Percentiles rank a stretch among this genome's conserved stretches.
These are phyloP conservation scores for Nakazawaea peltata DNA, from an alignment of 805 yeast genomes.

Conservation along the genomic window DNA sequence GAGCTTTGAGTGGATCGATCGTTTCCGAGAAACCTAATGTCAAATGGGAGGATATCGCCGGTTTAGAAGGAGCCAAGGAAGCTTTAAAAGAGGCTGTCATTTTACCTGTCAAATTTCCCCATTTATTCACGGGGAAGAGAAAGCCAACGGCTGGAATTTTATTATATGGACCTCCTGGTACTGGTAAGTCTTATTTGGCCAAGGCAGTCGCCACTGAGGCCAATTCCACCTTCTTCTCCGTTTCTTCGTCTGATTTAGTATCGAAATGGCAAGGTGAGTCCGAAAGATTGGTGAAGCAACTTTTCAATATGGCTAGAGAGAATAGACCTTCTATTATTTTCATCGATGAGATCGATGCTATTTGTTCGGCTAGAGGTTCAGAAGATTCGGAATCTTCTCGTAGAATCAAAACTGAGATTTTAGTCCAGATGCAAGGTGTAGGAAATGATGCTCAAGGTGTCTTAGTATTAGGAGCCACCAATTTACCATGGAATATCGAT, in stretches of 20 bases:
- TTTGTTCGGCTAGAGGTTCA: slow-evolving; percentile 97
- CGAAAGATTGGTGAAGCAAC: slow-evolving; percentile 90
- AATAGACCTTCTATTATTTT: slow-evolving; percentile 92
- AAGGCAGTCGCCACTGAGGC: slow-evolving; percentile 99
- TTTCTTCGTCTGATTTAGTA: slow-evolving; percentile 91
- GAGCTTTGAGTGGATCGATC: slow-evolving; percentile 89
- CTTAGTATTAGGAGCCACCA: slow-evolving; percentile 92
- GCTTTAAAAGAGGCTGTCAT: slow-evolving; percentile 97
- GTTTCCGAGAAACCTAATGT: slow-evolving; percentile 89
- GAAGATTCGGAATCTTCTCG: slow-evolving; percentile 96
- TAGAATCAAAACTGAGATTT: slow-evolving; percentile 89
- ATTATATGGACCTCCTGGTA: slow-evolving; percentile 91
- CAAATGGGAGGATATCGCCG: slow-evolving; percentile 93
- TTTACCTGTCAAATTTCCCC: slow-evolving; percentile 93
- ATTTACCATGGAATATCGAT: slow-evolving; percentile 98
- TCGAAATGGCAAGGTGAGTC: slow-evolving; percentile 99
- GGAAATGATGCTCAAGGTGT: slow-evolving; percentile 94
- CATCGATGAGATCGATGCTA: slow-evolving; percentile 96
- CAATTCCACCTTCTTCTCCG: slow-evolving; percentile 92
- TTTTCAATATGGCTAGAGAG: slow-evolving; percentile 94
- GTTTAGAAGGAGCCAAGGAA: slow-evolving; percentile 90
- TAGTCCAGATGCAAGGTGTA: slow-evolving; percentile 98
- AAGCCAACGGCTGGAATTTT: slow-evolving; percentile 89
- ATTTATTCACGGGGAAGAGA: slow-evolving; percentile 87
- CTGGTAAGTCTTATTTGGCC: slow-evolving; percentile 95